A percentile compares a stretch with the other conserved stretches of the same genome.
phyloP scores from a whole-genome alignment of 148 eudicot genomes.

The Persicaria tinctoria region DNA sequence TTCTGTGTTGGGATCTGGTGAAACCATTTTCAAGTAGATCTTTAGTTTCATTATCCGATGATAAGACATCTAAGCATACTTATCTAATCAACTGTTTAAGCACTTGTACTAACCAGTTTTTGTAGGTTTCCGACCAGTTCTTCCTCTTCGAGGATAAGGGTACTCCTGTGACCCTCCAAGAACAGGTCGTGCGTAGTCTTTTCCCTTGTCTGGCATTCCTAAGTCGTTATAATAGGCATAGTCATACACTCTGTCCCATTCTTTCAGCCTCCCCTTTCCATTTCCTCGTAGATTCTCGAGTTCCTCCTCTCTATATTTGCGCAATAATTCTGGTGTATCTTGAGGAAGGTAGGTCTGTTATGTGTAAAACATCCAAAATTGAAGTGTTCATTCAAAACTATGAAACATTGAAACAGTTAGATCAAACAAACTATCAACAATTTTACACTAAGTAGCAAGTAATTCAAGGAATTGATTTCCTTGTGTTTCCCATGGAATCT shows the following conservation, averaged over 20 bases:
- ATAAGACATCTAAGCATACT: neutral
- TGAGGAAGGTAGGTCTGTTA: conserved; percentile 62
- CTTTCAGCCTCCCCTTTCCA: conserved; percentile 58
- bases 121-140: conserved; percentile 67
- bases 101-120: conserved; percentile 39
- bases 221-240: conserved; percentile 80
- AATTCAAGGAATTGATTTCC: neutral
- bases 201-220: conserved; percentile 71
- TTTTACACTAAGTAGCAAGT: neutral
- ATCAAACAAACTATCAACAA: neutral
- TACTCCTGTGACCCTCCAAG: conserved; percentile 72
- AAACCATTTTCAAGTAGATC: neutral
- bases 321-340: conserved; percentile 61
- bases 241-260: conserved; percentile 88
- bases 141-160: conserved; percentile 78
- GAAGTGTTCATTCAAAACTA: neutral
- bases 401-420: neutral
- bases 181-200: conserved; percentile 49
- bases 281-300: conserved; percentile 67
- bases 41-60: neutral
- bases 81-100: neutral
- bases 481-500: too few species aligned
- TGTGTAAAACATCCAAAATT: neutral
- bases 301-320: conserved; percentile 64
- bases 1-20: conserved; percentile 61